These are phyloP conservation scores for Hymenoscyphus fructigenus DNA, from an alignment of 2,329 filamentous ascomycete genomes.

Conservation along the genomic window DNA sequence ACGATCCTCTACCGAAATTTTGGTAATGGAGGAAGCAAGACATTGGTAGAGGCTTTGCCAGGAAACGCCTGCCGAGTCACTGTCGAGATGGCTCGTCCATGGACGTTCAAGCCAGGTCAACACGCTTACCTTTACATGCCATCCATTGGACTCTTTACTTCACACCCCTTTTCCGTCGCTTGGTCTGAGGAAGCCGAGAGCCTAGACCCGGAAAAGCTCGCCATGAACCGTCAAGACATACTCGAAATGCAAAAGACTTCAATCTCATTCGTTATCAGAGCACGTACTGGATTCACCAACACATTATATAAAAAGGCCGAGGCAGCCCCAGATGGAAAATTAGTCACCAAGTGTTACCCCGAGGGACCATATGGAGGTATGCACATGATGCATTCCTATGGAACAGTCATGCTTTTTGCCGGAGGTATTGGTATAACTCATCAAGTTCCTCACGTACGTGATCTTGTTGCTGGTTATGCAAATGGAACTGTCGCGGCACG, in stretches of 20 bases:
- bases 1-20: slow-evolving; percentile 66
- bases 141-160: slow-evolving; percentile 68
- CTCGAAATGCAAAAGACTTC: slow-evolving; percentile 59
- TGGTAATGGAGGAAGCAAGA: slow-evolving; percentile 64
- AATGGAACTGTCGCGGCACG: slow-evolving; percentile 69
- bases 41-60: slow-evolving; percentile 72
- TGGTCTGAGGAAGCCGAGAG: slow-evolving; percentile 69
- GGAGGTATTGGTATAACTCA: slow-evolving; percentile 78
- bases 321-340: slow-evolving; percentile 57
- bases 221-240: slow-evolving; percentile 59
- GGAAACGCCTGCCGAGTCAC: slow-evolving; percentile 74
- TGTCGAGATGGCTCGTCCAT: slow-evolving; percentile 72
- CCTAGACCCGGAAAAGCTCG: slow-evolving; percentile 52
- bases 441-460: slow-evolving; percentile 71
- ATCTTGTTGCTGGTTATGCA: slow-evolving; percentile 67
- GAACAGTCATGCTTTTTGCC: slow-evolving; percentile 75
- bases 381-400: slow-evolving; percentile 71
- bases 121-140: slow-evolving; percentile 81
- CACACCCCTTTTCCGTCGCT: slow-evolving; percentile 76
- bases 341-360: slow-evolving; percentile 64
- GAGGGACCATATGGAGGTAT: slow-evolving; percentile 78
- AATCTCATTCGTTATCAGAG: slow-evolving; percentile 72
- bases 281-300: slow-evolving; percentile 71
- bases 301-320: slow-evolving; percentile 67
- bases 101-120: slow-evolving; percentile 72